Conservation (phyloP, 306 rosid species). For the Pterocarpus macrocarpus region DNA sequence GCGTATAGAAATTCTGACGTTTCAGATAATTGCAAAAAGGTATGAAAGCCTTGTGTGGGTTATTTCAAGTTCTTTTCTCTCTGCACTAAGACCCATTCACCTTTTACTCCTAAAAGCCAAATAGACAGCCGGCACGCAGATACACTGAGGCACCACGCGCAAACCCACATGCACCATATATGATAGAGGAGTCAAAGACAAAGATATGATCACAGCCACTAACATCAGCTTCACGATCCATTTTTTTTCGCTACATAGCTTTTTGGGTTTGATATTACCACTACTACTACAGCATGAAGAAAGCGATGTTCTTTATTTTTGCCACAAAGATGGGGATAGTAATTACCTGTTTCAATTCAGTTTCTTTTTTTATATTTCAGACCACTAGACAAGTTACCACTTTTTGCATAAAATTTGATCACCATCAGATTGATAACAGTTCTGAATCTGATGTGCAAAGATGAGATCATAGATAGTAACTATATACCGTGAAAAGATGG, state of each 20-base stretch:
- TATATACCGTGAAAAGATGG: conserved; percentile 70
- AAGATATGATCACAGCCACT: conserved; percentile 33
- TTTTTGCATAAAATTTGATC: conserved; percentile 2
- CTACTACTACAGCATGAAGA: conserved; percentile 34
- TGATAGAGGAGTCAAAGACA: conserved; percentile 31
- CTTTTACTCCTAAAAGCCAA: conserved; percentile 43
- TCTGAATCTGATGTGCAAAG: not conserved
- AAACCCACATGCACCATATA: not conserved
- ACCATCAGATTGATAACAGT: not conserved
- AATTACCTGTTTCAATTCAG: conserved; percentile 14
- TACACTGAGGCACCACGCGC: conserved; percentile 13
- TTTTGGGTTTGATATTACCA: conserved; percentile 16
- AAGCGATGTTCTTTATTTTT: conserved; percentile 35
- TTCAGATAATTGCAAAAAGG: conserved; percentile 22
- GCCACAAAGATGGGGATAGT: conserved; percentile 28
- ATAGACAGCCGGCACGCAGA: conserved; percentile 24
- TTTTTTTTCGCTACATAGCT: not conserved
- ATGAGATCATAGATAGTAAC: not conserved
- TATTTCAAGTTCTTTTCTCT: conserved; percentile 46
- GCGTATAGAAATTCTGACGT: not conserved
- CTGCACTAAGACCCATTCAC: conserved; percentile 25
- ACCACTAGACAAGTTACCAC: conserved; percentile 1
- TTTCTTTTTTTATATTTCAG: not conserved
- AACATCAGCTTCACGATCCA: conserved; percentile 43
- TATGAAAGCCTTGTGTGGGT: conserved; percentile 7